Conservation (phyloP, 139 green algal species). For the Monoraphidium neglectum region DNA sequence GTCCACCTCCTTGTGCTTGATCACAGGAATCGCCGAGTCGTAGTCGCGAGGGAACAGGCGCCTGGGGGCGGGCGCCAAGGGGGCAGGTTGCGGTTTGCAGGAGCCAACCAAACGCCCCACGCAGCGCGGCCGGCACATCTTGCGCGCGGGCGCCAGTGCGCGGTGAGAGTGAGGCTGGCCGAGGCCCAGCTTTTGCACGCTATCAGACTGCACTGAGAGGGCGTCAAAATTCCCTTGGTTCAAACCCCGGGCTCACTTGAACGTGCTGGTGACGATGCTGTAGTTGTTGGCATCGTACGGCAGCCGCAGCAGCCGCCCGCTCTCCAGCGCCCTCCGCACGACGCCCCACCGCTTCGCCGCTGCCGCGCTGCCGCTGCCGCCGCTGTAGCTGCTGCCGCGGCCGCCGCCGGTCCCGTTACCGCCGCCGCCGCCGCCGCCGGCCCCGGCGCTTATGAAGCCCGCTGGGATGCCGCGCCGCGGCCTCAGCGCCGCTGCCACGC, state of each 20-base stretch:
- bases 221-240: too few relatives aligned
- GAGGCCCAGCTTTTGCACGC: too few relatives aligned
- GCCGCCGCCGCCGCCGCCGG: background rate
- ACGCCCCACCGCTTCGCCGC: background rate
- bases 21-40: conserved; percentile 50
- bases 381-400: background rate
- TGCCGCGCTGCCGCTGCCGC: background rate
- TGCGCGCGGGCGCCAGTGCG: too few relatives aligned
- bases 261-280: conserved; percentile 28
- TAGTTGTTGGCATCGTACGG: background rate
- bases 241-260: background rate
- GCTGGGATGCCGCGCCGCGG: background rate
- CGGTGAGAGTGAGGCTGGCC: too few relatives aligned
- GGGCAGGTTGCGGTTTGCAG: too few relatives aligned
- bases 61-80: conserved; percentile 2
- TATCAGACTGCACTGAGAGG: background rate
- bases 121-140: too few relatives aligned
- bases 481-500: too few relatives aligned
- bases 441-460: background rate
- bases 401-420: background rate
- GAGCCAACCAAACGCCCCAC: too few relatives aligned
- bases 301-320: background rate
- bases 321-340: background rate
- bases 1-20: conserved; percentile 53
- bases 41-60: conserved; percentile 56